A percentile compares a stretch with the other conserved stretches of the same genome.
phyloP scores from a whole-genome alignment of 345 rosid species.

The Salix koriyanagi region DNA sequence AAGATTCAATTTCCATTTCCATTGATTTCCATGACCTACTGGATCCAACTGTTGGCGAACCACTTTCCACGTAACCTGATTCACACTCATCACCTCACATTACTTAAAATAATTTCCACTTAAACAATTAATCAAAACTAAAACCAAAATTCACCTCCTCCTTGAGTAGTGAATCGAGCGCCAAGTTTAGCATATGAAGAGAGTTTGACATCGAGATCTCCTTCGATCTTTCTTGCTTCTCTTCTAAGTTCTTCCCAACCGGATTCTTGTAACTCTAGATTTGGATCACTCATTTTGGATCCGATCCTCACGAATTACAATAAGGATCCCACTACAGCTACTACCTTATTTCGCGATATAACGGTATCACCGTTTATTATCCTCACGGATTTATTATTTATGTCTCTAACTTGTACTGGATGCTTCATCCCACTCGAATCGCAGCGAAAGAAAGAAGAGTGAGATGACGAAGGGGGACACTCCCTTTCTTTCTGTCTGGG shows the following conservation, averaged over 20 bases:
- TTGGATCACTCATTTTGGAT: constrained; percentile 65
- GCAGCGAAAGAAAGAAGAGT: not conserved
- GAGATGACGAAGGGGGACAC: not conserved
- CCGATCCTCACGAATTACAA: constrained; percentile 13
- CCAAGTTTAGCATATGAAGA: constrained; percentile 98
- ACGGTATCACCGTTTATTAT: not conserved
- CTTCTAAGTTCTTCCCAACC: constrained; percentile 96
- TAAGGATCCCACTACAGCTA: constrained; percentile 16
- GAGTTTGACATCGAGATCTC: constrained; percentile 96
- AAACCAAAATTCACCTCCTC: constrained; percentile 32
- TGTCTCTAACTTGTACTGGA: not conserved
- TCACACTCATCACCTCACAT: not conserved
- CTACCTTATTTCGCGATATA: not conserved
- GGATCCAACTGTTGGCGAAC: constrained; percentile 78
- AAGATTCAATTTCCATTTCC: constrained; percentile 95
- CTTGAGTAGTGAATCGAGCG: constrained; percentile 76
- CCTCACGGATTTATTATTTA: not conserved
- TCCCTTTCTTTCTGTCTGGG: not conserved
- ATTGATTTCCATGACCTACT: constrained; percentile 90
- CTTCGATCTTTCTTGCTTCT: constrained; percentile 90
- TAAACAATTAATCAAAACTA: too few relatives aligned
- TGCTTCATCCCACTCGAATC: not conserved
- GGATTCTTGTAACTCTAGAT: constrained; percentile 81
- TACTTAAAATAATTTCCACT: too few relatives aligned
- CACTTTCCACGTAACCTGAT: constrained; percentile 72